phyloP scores from a whole-genome alignment of 2,329 filamentous ascomycete genomes.

The Pseudofabraea citricarpa region DNA sequence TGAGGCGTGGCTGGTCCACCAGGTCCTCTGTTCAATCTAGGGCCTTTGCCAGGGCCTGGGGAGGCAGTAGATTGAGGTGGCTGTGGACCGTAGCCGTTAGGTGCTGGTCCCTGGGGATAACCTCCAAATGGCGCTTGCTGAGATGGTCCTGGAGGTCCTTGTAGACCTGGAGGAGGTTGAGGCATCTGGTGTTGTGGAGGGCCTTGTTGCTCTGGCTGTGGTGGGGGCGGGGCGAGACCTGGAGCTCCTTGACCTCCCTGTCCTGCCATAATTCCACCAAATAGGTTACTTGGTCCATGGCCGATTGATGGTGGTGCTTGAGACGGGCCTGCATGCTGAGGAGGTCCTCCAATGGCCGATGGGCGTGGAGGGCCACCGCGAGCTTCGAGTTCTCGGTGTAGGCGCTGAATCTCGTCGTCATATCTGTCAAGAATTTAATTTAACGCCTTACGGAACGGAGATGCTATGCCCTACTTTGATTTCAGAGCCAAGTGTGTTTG shows the following conservation, averaged over 20 bases:
- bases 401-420: slow-evolving; percentile 80
- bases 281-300: slow-evolving; percentile 83
- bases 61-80: slow-evolving; percentile 81
- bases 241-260: slow-evolving; percentile 77
- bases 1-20: slow-evolving; percentile 82
- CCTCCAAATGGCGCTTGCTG: slow-evolving; percentile 61
- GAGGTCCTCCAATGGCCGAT: slow-evolving; percentile 66
- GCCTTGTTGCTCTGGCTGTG: slow-evolving; percentile 57
- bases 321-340: slow-evolving; percentile 73
- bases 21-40: slow-evolving; percentile 64
- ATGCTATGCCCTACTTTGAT: slow-evolving; percentile 64
- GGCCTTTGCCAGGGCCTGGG: slow-evolving; percentile 69
- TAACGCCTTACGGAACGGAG: background rate
- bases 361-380: slow-evolving; percentile 59
- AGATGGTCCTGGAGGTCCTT: slow-evolving; percentile 42
- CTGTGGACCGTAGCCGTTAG: slow-evolving; percentile 74
- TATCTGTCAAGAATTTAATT: slow-evolving; percentile 54
- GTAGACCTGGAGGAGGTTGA: slow-evolving; percentile 67
- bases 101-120: slow-evolving; percentile 50
- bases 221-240: slow-evolving; percentile 68
- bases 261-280: slow-evolving; percentile 94
- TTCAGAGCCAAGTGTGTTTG: slow-evolving; percentile 85
- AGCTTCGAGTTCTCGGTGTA: slow-evolving; percentile 82
- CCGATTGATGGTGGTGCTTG: slow-evolving; percentile 82
- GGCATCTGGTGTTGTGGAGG: slow-evolving; percentile 59